Percentiles rank a stretch among this genome's conserved stretches.
Conservation (phyloP, 495 filamentous ascomycete genomes). For the Hyaloscypha hepaticicola region DNA sequence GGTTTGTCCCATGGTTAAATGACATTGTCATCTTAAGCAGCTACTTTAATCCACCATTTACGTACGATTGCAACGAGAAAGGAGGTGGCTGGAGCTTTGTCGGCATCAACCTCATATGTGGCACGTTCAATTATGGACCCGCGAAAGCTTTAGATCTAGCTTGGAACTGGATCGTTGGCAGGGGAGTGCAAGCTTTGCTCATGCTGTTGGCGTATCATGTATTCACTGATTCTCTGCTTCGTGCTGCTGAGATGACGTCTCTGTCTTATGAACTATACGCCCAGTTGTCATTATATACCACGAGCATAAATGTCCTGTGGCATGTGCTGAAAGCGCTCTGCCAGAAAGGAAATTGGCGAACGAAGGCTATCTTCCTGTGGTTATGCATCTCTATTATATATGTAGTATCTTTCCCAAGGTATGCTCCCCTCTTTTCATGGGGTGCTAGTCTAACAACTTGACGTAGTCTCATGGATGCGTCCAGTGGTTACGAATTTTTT, state of each 20-base stretch:
- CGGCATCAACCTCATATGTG: constrained; percentile 14
- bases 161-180: constrained; percentile 22
- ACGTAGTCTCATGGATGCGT: constrained; percentile 14
- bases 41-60: neutral
- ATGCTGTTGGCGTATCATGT: constrained; percentile 13
- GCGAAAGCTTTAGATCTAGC: constrained; percentile 20
- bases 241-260: constrained; percentile 1
- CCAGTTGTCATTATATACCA: constrained; percentile 4
- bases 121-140: constrained; percentile 8
- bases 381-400: constrained; percentile 8
- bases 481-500: constrained; percentile 5
- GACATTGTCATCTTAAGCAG: too few species aligned
- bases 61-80: neutral
- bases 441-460: neutral
- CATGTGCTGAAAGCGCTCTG: constrained; percentile 4
- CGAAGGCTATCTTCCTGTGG: constrained; percentile 13
- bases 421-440: neutral
- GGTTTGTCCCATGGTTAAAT: too few species aligned
- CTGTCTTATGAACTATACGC: constrained; percentile 17
- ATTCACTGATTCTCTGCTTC: constrained; percentile 14
- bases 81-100: constrained; percentile 7
- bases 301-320: constrained; percentile 6
- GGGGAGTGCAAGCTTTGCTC: constrained; percentile 15
- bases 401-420: neutral
- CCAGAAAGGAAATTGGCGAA: constrained; percentile 8